Base-by-base conservation (phyloP, 306 rosid species). In the Purshia tridentata region DNA sequence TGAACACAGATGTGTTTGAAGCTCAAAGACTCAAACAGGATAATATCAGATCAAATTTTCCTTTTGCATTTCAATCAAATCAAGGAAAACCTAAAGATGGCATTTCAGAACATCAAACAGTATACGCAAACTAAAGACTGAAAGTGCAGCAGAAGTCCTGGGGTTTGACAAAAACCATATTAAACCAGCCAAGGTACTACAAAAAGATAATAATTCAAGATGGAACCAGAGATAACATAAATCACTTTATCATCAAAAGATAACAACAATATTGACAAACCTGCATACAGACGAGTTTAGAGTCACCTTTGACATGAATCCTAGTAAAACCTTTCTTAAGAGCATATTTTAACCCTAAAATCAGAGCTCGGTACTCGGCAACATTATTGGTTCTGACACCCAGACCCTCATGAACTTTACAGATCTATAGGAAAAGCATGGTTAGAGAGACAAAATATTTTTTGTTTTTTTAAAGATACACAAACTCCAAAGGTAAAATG, bases 211-310 rank as follows among this genome's bases (percentile, higher is more conserved):
- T 5, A 47, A 64, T 5, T 15, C 50, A 40, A 56, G 51, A 53
- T 23, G 1, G 35, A 69, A 64, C 12, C 55, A 58, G 42, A 51
- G 6, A 55, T 51, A 16, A 1, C 37, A 40, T 55, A 11, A 9
- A 80, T 23, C 64, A 53, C 52, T 48, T 11, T 1, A 29, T 62
- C 2, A 42, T n/a, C 41, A 59, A 50, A 64, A 42, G 12, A 16
- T 4, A 54, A 65, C 11, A 29, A 22, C 0, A 10, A 53, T 9
- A 15, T n/a, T 3, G 81, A 75, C 88, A 74, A 77, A 94, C 98
- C 98, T 94, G 98, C 96, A 82, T 82, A 84, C 96, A 94, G 73
- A 94, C 90, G 59, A 94, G 98, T 80, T 91, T 94, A 84, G 98
- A 94, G 81, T 94, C 98, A 66, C 98, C 98, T 68, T 76, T 83